Evolutionary conservation across 495 filamentous ascomycete species (phyloP).

Genomic region (Sphaerosporella brunnea): DNA sequence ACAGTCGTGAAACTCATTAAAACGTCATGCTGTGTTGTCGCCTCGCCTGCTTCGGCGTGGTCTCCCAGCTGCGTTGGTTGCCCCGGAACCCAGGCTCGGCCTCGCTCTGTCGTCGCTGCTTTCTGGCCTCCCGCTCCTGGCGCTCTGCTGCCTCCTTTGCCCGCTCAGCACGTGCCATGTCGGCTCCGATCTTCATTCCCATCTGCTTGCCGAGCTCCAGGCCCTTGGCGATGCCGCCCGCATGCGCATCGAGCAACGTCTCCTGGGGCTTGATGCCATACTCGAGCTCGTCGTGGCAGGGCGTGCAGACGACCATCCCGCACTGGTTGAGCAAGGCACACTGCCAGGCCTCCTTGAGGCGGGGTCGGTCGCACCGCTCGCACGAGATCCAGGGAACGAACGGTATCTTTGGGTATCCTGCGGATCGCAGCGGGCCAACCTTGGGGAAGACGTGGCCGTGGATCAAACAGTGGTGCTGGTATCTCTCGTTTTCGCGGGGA

Average conservation of each 20-base stretch:
- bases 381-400: background rate
- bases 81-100: too few relatives aligned
- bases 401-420: background rate
- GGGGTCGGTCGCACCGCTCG: background rate
- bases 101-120: background rate
- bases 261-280: background rate
- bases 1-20: background rate
- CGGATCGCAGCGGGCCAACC: background rate
- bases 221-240: background rate
- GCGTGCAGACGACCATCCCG: slow-evolving; percentile 4
- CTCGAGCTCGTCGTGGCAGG: slow-evolving; percentile 3
- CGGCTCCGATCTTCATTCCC: slow-evolving; percentile 3
- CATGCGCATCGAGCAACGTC: background rate
- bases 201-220: background rate
- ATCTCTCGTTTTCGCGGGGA: background rate
- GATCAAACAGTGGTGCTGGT: slow-evolving; percentile 6
- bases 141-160: background rate
- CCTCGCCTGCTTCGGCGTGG: background rate
- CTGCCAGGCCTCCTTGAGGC: slow-evolving; percentile 3
- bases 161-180: background rate
- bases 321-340: slow-evolving; percentile 1
- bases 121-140: background rate
- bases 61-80: background rate
- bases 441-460: slow-evolving; percentile 7
- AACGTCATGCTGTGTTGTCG: background rate